Conservation (phyloP, 768 basidiomycete species). For the Pluteus cervinus region DNA sequence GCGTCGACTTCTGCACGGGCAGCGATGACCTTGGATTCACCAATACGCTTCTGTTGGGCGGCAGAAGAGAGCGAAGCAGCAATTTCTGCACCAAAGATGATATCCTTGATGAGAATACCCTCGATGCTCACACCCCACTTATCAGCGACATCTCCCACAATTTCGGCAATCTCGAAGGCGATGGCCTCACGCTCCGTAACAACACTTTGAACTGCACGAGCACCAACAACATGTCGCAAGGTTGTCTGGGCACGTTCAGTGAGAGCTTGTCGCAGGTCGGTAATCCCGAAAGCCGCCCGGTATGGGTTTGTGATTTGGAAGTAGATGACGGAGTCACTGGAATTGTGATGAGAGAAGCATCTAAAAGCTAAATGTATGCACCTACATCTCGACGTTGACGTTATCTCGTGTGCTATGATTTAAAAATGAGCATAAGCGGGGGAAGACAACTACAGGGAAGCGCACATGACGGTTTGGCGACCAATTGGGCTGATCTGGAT, state of each 20-base stretch:
- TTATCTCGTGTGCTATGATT: conserved; percentile 76
- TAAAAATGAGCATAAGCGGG: not conserved
- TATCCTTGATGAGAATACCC: conserved; percentile 92
- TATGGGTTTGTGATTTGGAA: conserved; percentile 89
- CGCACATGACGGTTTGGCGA: conserved; percentile 76
- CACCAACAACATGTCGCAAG: conserved; percentile 94
- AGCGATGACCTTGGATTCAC: conserved; percentile 94
- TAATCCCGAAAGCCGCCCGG: conserved; percentile 91
- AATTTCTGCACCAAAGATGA: conserved; percentile 88
- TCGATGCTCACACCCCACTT: conserved; percentile 98
- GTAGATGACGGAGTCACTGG: conserved; percentile 87
- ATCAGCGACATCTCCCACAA: conserved; percentile 86
- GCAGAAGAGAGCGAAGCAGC: conserved; percentile 89
- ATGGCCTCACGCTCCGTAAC: conserved; percentile 97
- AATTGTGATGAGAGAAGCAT: conserved; percentile 7
- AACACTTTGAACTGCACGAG: conserved; percentile 89
- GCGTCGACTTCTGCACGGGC: conserved; percentile 95
- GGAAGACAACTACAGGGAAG: conserved; percentile 1
- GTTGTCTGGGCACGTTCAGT: conserved; percentile 90
- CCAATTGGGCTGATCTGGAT: conserved; percentile 91
- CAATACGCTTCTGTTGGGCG: conserved; percentile 95
- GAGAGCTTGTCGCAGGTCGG: conserved; percentile 80
- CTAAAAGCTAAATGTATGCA: conserved; percentile 11
- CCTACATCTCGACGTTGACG: conserved; percentile 89
- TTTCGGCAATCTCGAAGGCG: conserved; percentile 94